These are phyloP conservation scores for Exserohilum turcica DNA, from an alignment of 2,329 filamentous ascomycete genomes.

Conservation along the genomic window DNA sequence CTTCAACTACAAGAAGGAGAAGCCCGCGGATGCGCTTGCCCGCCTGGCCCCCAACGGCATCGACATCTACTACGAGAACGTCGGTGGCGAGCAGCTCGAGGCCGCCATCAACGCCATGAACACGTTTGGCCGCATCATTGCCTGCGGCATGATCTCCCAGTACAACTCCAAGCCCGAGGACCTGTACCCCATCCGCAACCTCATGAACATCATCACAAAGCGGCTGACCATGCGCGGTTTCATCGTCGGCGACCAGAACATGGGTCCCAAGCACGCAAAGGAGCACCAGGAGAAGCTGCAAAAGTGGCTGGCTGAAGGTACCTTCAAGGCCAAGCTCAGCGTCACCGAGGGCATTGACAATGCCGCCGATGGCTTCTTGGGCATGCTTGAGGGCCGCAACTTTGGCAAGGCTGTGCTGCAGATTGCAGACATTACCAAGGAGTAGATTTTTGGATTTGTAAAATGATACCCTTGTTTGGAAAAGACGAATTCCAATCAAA, in stretches of 20 bases:
- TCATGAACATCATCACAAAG: constrained; percentile 69
- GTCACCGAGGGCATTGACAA: constrained; percentile 79
- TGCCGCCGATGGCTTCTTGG: constrained; percentile 72
- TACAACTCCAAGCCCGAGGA: constrained; percentile 70
- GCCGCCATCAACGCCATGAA: constrained; percentile 70
- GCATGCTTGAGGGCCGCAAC: constrained; percentile 77
- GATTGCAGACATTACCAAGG: constrained; percentile 53
- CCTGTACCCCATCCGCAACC: constrained; percentile 68
- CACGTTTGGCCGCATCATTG: constrained; percentile 66
- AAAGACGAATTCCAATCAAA: background rate
- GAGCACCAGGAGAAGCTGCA: constrained; percentile 78
- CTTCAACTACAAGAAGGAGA: constrained; percentile 90
- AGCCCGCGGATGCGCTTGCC: constrained; percentile 67
- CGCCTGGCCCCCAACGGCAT: constrained; percentile 77
- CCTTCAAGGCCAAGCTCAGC: constrained; percentile 71
- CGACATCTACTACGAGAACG: constrained; percentile 84
- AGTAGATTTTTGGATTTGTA: constrained; percentile 7
- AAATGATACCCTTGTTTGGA: too few relatives aligned
- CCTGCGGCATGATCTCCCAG: constrained; percentile 70
- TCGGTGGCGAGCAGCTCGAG: constrained; percentile 75
- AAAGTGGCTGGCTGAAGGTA: constrained; percentile 77
- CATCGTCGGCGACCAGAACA: constrained; percentile 68
- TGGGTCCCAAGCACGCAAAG: constrained; percentile 68
- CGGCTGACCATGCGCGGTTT: constrained; percentile 75
- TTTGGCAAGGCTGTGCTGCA: constrained; percentile 85